Evolutionary conservation across 2,329 filamentous ascomycete genomes (phyloP).

Genomic region (Phaeoacremonium minimum): DNA sequence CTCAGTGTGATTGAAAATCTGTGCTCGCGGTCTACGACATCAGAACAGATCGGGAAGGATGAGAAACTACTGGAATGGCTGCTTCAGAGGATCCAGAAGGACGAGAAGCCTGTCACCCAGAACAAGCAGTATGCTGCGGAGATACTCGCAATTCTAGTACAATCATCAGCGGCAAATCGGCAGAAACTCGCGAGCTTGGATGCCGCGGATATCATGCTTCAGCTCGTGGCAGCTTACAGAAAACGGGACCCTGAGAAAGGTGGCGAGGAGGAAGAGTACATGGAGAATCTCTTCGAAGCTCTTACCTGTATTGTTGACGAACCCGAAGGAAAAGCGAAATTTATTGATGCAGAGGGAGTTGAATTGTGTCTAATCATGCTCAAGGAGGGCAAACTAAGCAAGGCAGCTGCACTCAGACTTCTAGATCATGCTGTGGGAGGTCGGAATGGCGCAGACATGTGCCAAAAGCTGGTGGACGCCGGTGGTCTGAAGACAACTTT

Average conservation of each 20-base stretch:
- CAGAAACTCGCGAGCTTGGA: constrained; percentile 59
- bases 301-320: constrained; percentile 79
- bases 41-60: constrained; percentile 68
- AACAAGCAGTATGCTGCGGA: constrained; percentile 97
- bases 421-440: constrained; percentile 77
- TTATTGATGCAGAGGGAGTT: constrained; percentile 85
- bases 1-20: constrained; percentile 82
- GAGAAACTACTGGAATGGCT: constrained; percentile 72
- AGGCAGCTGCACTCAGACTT: constrained; percentile 70
- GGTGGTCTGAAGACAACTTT: constrained; percentile 84
- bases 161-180: constrained; percentile 66
- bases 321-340: constrained; percentile 68
- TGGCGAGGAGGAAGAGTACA: constrained; percentile 87
- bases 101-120: constrained; percentile 69
- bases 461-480: constrained; percentile 72
- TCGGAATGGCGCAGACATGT: constrained; percentile 49
- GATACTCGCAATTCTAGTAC: constrained; percentile 82
- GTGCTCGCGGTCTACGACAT: constrained; percentile 63
- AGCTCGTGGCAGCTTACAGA: constrained; percentile 79
- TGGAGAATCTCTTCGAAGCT: constrained; percentile 88
- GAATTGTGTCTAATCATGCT: constrained; percentile 92
- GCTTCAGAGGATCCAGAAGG: constrained; percentile 66
- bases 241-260: constrained; percentile 82
- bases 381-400: constrained; percentile 81
- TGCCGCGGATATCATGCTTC: constrained; percentile 74